Evolutionary conservation across 306 rosid species (phyloP).

Genomic region (Ziziphus jujuba): DNA sequence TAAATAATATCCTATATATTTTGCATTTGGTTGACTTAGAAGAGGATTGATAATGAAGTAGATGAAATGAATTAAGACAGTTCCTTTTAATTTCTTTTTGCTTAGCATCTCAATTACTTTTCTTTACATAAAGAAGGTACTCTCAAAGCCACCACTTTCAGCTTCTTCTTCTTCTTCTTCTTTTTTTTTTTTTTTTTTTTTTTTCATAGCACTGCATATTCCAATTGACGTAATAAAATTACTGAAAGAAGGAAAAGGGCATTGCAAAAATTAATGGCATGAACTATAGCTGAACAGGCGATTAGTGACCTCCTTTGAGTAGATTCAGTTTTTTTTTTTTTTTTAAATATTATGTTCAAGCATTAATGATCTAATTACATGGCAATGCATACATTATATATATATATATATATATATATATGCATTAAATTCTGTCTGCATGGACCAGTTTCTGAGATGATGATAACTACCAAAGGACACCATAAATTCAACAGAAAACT

Average conservation of each 20-base stretch:
- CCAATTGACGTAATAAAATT: background rate
- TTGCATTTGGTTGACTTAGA: conserved; percentile 33
- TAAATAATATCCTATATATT: conserved; percentile 1
- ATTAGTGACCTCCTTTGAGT: background rate
- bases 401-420: too few species aligned
- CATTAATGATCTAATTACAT: too few species aligned
- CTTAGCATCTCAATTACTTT: conserved; percentile 19
- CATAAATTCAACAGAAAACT: too few species aligned
- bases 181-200: background rate
- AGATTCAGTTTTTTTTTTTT: too few species aligned
- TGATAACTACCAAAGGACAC: too few species aligned
- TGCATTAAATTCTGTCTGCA: too few species aligned
- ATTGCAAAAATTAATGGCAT: background rate
- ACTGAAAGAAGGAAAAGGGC: background rate
- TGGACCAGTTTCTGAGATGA: too few species aligned
- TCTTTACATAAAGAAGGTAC: background rate
- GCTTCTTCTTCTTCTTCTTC: background rate
- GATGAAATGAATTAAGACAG: conserved; percentile 38
- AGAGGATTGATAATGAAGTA: conserved; percentile 13
- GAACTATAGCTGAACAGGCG: background rate
- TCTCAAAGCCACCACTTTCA: background rate
- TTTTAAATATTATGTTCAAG: too few species aligned
- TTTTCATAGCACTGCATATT: background rate
- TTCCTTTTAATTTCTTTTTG: background rate
- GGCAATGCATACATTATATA: too few species aligned